Base-by-base conservation (phyloP, 306 rosid genomes). In the Acacia melanoxylon region DNA sequence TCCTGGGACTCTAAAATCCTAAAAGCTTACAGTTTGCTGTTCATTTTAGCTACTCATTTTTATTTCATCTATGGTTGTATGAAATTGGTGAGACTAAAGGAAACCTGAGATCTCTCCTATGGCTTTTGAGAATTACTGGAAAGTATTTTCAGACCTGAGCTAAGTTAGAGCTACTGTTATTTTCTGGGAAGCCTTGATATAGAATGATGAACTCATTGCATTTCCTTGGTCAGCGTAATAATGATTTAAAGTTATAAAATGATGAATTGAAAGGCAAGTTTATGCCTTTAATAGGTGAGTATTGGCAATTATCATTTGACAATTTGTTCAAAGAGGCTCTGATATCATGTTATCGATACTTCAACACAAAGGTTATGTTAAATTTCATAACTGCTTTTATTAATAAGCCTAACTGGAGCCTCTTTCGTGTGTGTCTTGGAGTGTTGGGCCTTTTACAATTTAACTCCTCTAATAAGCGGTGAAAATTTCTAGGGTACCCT, bases 1-100 rank as follows among this genome's bases (percentile, higher is more conserved):
- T 29, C 20, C 45, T 9, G 27, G 24, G 52, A 73, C 33, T 71
- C 58, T 67, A 46, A 24, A 49, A 61, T 24, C 31, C 58, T 31
- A 31, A 25, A 54, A 69, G 41, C 51, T 63, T 70, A 37, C 22
- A 76, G 54, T 70, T 81, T 87, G 51, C 27, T 54, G 42, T 54
- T 17, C 73, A 71, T 44, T 16, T 76, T 14, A 54, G 19, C 25
- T 22, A 62, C n/a, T 71, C 59, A 51, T 37, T 82, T 62, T 58
- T 62, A 70, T 75, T 72, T 75, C 49, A 52, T 65, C 48, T 58
- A 46, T 13, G 72, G 27, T 54, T 79, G 62, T 31, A 54, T 19
- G 68, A 79, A 51, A 54, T 70, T 37, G 29, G 33, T 25, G 61
- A 73, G 67, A 71, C 76, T 62, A 68, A 69, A 75, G 58, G 58